A percentile compares a stretch with the other conserved stretches of the same genome.
Evolutionary conservation across 1,284 basidiomycete species (phyloP).

Genomic region (Ustilago curta): DNA sequence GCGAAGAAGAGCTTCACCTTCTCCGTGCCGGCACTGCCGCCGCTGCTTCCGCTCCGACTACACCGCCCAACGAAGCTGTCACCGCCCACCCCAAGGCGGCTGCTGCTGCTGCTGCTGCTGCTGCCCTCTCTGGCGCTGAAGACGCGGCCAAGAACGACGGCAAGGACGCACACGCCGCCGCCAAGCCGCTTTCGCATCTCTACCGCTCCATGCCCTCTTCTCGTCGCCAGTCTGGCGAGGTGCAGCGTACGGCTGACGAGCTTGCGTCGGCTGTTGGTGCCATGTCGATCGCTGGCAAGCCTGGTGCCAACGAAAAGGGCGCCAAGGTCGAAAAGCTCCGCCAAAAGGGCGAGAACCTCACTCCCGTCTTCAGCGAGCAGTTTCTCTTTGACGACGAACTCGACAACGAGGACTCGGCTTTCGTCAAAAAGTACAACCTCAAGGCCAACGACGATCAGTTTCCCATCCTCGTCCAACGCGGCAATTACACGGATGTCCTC

Average conservation of each 20-base stretch:
- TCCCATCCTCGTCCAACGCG: slow-evolving; percentile 71
- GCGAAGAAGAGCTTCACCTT: slow-evolving; percentile 52
- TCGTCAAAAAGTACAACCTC: slow-evolving; percentile 68
- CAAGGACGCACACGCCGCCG: slow-evolving; percentile 4
- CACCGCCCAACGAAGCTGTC: slow-evolving; percentile 38
- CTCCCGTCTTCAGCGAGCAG: slow-evolving; percentile 64
- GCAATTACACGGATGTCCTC: no score
- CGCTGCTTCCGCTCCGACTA: slow-evolving; percentile 49
- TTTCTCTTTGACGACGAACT: slow-evolving; percentile 68
- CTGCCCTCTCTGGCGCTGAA: slow-evolving; percentile 19
- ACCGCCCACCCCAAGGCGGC: slow-evolving; percentile 21
- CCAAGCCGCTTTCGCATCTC: slow-evolving; percentile 15
- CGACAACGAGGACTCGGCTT: slow-evolving; percentile 67
- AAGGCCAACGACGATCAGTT: slow-evolving; percentile 74
- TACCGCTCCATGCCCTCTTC: slow-evolving; percentile 51
- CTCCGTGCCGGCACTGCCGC: slow-evolving; percentile 20
- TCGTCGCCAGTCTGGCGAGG: slow-evolving; percentile 32
- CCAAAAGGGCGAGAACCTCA: slow-evolving; percentile 42
- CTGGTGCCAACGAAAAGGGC: slow-evolving; percentile 5
- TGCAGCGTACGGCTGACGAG: slow-evolving; percentile 21
- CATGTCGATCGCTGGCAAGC: slow-evolving; percentile 33
- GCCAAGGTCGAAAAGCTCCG: slow-evolving; percentile 2
- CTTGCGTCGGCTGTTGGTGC: slow-evolving; percentile 31
- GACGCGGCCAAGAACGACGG: slow-evolving; percentile 3
- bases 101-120: slow-evolving; percentile 21